Evolutionary conservation across 306 rosid species (phyloP).

Genomic region (Lagenaria siceraria): DNA sequence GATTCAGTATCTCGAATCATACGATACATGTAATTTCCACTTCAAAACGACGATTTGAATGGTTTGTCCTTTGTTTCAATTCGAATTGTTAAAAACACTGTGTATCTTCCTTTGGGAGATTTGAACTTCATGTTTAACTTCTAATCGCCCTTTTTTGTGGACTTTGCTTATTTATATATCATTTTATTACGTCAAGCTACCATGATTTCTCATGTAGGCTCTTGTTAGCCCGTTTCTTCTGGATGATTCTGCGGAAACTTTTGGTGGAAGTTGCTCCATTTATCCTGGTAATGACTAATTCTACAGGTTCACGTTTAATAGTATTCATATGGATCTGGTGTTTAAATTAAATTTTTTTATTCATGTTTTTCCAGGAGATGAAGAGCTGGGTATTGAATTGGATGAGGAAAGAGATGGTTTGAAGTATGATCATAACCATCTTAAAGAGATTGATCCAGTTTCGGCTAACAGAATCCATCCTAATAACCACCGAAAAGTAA

Average conservation of each 20-base stretch:
- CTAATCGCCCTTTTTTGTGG: neutral
- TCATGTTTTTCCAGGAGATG: conserved; percentile 22
- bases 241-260: conserved; percentile 46
- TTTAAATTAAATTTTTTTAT: neutral
- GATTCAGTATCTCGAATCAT: no score
- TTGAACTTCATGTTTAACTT: neutral
- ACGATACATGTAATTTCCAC: no score
- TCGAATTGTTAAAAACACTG: no score
- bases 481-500: conserved; percentile 73
- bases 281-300: conserved; percentile 27
- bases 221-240: conserved; percentile 74
- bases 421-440: conserved; percentile 35
- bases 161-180: neutral
- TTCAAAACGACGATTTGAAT: no score
- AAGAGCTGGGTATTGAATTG: conserved; percentile 8
- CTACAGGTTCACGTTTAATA: neutral
- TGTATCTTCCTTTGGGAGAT: neutral
- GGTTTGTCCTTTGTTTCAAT: no score
- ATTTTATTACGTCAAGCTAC: neutral
- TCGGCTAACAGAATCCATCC: conserved; percentile 91
- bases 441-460: conserved; percentile 67
- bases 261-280: conserved; percentile 23
- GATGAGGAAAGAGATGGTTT: conserved; percentile 24
- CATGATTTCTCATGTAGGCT: conserved; percentile 35
- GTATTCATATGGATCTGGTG: neutral